These are phyloP conservation scores for Escovopsis sp. DNA, from an alignment of 2,329 filamentous ascomycete genomes.

Conservation along the genomic window DNA sequence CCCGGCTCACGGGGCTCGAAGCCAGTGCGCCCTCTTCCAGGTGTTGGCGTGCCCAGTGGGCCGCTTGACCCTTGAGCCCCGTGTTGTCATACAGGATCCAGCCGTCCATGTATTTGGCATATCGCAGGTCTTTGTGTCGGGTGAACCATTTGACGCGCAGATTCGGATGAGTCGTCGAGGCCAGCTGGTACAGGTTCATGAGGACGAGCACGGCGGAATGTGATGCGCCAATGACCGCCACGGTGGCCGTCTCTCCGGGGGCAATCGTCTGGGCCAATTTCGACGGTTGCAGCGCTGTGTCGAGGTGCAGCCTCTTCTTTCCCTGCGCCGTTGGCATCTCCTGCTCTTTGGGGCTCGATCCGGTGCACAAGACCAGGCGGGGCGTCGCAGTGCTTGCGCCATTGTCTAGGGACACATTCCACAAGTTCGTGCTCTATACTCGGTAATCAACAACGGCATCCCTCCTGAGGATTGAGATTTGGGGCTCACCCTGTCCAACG, in stretches of 20 bases:
- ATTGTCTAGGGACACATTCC: conserved; percentile 14
- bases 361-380: conserved; percentile 43
- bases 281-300: conserved; percentile 39
- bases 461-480: too few species aligned
- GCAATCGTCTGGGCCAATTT: conserved; percentile 21
- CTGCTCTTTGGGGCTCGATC: conserved; percentile 30
- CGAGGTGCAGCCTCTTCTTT: conserved; percentile 27
- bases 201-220: conserved; percentile 50
- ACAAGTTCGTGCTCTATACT: conserved; percentile 6
- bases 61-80: conserved; percentile 46
- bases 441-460: background rate
- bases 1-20: conserved; percentile 28
- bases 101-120: conserved; percentile 45
- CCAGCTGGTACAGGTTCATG: conserved; percentile 42
- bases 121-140: conserved; percentile 39
- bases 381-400: conserved; percentile 21
- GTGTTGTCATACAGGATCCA: conserved; percentile 54
- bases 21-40: conserved; percentile 37
- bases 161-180: conserved; percentile 32
- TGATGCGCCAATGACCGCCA: conserved; percentile 47
- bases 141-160: conserved; percentile 48
- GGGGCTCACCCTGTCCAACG: conserved; percentile 8
- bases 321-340: background rate
- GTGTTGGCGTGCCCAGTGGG: conserved; percentile 42
- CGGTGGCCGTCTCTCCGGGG: conserved; percentile 20